Evolutionary conservation across 1,284 basidiomycete genomes (phyloP).

Genomic region (Ceratobasidium sp.): DNA sequence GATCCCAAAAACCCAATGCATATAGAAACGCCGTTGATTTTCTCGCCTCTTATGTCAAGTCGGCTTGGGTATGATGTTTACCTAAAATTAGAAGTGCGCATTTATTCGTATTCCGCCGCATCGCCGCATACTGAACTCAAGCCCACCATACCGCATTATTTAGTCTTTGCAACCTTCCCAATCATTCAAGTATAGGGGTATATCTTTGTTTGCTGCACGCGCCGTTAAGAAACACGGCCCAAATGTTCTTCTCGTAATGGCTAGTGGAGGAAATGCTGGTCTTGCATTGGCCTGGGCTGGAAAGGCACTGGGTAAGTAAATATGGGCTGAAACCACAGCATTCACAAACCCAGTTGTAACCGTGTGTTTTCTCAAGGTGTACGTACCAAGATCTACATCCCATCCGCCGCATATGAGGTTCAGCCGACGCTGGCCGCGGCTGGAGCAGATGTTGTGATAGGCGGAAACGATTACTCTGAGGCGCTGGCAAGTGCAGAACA

Average conservation of each 20-base stretch:
- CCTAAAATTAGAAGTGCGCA: conserved; percentile 68
- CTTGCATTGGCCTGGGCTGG: conserved; percentile 70
- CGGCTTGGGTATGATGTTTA: conserved; percentile 61
- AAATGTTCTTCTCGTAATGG: conserved; percentile 64
- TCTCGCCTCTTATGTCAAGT: conserved; percentile 62
- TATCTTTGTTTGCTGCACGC: conserved; percentile 64
- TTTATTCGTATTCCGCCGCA: neutral
- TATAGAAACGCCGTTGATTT: conserved; percentile 63
- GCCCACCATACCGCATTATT: neutral
- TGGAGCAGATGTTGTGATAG: conserved; percentile 61
- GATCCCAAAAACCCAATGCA: conserved; percentile 33
- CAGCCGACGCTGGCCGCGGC: conserved; percentile 57
- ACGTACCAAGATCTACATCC: conserved; percentile 25
- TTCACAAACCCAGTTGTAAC: conserved; percentile 49
- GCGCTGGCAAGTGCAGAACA: conserved; percentile 59
- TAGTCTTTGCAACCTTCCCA: conserved; percentile 72
- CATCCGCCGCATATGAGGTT: conserved; percentile 19
- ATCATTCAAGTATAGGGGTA: conserved; percentile 76
- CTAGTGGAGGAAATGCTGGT: conserved; percentile 76
- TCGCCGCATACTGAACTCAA: too few relatives aligned
- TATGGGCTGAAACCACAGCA: conserved; percentile 71
- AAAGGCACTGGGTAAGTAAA: conserved; percentile 58
- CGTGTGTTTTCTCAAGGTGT: conserved; percentile 47
- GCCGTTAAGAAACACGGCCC: conserved; percentile 59
- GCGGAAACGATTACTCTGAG: conserved; percentile 63